A percentile compares a stretch with the other conserved stretches of the same genome.
Conservation (phyloP, 2,329 filamentous ascomycete genomes). For the Trichoderma asperellum region DNA sequence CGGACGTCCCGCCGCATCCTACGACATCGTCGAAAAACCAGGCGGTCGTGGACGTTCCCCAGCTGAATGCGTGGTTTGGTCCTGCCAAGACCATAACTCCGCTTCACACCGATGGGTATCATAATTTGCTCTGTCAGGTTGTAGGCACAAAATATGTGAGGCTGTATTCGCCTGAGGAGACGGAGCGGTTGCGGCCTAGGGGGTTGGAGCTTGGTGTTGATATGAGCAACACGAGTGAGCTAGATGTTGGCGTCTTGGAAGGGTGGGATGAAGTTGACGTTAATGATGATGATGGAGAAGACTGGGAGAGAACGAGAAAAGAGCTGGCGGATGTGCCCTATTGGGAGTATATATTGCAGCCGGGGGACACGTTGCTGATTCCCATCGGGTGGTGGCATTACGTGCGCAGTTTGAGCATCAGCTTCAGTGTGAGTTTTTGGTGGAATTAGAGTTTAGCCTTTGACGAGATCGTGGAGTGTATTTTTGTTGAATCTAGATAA, state of each 20-base stretch:
- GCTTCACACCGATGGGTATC: constrained; percentile 90
- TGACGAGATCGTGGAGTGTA: not conserved
- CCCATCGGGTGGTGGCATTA: constrained; percentile 99
- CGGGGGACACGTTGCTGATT: constrained; percentile 86
- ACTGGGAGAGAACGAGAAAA: constrained; percentile 45
- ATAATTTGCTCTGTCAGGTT: constrained; percentile 88
- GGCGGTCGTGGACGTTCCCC: constrained; percentile 58
- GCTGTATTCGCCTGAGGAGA: constrained; percentile 73
- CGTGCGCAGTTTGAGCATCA: constrained; percentile 79
- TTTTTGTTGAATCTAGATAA: no score
- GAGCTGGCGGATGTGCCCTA: constrained; percentile 65
- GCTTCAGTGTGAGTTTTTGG: constrained; percentile 97
- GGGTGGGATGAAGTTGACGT: constrained; percentile 54
- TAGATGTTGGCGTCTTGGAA: constrained; percentile 76
- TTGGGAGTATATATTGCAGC: constrained; percentile 75
- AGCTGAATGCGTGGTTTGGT: constrained; percentile 92
- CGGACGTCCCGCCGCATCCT: constrained; percentile 63
- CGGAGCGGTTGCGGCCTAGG: constrained; percentile 61
- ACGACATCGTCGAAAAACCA: constrained; percentile 43
- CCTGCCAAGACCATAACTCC: constrained; percentile 87
- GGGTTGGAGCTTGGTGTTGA: constrained; percentile 72
- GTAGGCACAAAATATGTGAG: constrained; percentile 92
- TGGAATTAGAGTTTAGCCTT: constrained; percentile 62
- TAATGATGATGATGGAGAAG: constrained; percentile 34
- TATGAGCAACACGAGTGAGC: constrained; percentile 86